These are phyloP conservation scores for Erysimum cheiri DNA, from an alignment of 441 rosid genomes.

Conservation along the genomic window DNA sequence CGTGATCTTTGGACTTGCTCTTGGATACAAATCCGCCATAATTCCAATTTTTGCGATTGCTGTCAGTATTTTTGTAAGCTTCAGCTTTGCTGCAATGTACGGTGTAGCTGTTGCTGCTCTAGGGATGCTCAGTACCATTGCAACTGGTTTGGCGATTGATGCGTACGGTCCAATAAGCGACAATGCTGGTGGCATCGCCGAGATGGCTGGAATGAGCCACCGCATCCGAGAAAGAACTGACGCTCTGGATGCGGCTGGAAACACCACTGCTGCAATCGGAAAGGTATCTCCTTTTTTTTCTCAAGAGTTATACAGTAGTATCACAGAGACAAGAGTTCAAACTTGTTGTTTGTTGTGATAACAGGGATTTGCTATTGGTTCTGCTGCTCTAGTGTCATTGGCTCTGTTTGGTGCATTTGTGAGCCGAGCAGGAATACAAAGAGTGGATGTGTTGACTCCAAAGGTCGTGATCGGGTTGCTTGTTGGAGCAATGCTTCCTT, in stretches of 20 bases:
- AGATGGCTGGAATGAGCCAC: conserved; percentile 86
- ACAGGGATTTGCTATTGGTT: conserved; percentile 78
- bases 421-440: conserved; percentile 64
- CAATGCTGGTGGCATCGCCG: conserved; percentile 79
- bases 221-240: conserved; percentile 71
- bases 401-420: conserved; percentile 76
- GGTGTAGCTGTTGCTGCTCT: conserved; percentile 81
- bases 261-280: conserved; percentile 78
- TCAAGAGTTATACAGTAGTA: too few species aligned
- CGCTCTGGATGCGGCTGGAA: conserved; percentile 76
- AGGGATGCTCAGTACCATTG: conserved; percentile 77
- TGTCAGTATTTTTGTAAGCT: conserved; percentile 69
- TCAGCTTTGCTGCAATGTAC: conserved; percentile 78
- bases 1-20: conserved; percentile 73
- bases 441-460: conserved; percentile 67
- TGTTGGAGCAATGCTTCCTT: conserved; percentile 79
- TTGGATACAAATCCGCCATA: conserved; percentile 73
- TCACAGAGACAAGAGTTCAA: background rate
- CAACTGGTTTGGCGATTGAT: conserved; percentile 75
- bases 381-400: conserved; percentile 72
- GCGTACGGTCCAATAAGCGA: conserved; percentile 83
- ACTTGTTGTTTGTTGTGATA: conserved; percentile 12
- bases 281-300: too few species aligned
- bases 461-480: conserved; percentile 67
- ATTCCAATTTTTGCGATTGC: conserved; percentile 80